Percentiles rank a stretch among this genome's conserved stretches.
phyloP scores from a whole-genome alignment of 305 asterid genomes.

The Plantago coronopus region DNA sequence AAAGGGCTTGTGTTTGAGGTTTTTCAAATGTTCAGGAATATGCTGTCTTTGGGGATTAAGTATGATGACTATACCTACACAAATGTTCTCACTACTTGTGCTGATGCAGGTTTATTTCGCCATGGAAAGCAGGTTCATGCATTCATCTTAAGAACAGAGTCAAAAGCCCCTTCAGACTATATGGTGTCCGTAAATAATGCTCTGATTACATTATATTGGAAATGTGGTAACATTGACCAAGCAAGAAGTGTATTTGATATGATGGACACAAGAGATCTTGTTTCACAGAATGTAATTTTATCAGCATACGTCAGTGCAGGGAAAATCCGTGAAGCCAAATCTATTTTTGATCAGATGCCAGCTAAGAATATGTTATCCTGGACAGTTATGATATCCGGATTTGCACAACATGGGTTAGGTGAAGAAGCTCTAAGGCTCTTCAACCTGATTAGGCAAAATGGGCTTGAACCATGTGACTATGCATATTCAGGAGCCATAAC shows the following conservation, averaged over 20 bases:
- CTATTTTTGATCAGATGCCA: slow-evolving; percentile 57
- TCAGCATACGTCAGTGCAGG: slow-evolving; percentile 64
- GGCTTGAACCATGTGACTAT: slow-evolving; percentile 73
- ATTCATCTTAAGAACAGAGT: slow-evolving; percentile 51
- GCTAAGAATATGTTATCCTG: slow-evolving; percentile 58
- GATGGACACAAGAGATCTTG: slow-evolving; percentile 51
- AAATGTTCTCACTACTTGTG: slow-evolving; percentile 68
- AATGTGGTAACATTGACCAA: slow-evolving; percentile 57
- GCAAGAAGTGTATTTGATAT: slow-evolving; percentile 56
- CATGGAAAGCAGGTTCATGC: slow-evolving; percentile 83
- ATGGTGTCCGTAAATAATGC: slow-evolving; percentile 67
- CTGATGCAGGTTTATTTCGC: slow-evolving; percentile 56
- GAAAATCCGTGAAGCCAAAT: slow-evolving; percentile 51
- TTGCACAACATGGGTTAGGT: slow-evolving; percentile 72
- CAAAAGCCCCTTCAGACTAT: slow-evolving; percentile 37
- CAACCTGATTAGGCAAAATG: slow-evolving; percentile 58
- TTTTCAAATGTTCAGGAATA: slow-evolving; percentile 58
- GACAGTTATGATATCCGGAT: slow-evolving; percentile 83
- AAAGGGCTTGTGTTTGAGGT: slow-evolving; percentile 58
- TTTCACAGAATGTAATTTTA: slow-evolving; percentile 78
- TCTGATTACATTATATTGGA: slow-evolving; percentile 77
- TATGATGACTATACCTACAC: slow-evolving; percentile 76
- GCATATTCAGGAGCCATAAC: slow-evolving; percentile 88
- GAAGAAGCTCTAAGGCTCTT: slow-evolving; percentile 80
- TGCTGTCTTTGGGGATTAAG: slow-evolving; percentile 54